These are phyloP conservation scores for Nitzschia sp. DNA, from an alignment of 108 stramenopile species.

Conservation along the genomic window DNA sequence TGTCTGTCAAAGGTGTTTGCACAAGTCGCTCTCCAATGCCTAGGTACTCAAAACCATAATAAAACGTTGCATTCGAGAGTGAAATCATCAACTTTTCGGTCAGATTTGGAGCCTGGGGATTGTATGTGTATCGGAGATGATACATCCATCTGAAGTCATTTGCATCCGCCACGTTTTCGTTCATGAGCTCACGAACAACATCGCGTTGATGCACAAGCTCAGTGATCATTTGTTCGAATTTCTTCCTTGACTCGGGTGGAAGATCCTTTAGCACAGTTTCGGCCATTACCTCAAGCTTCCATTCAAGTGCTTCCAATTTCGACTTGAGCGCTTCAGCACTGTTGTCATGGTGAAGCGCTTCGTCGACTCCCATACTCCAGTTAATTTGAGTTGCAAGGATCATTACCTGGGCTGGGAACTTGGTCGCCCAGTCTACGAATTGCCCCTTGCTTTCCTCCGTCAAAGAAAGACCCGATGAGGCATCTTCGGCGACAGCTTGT, in stretches of 20 bases:
- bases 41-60: conserved; percentile 98
- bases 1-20: conserved; percentile 97
- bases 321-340: conserved; percentile 40
- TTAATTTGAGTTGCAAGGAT: conserved; percentile 89
- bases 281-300: conserved; percentile 88
- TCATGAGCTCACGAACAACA: conserved; percentile 83
- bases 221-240: conserved; percentile 97
- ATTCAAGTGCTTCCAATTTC: conserved; percentile 53
- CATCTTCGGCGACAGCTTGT: conserved; percentile 73
- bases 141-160: conserved; percentile 91
- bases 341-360: conserved; percentile 61
- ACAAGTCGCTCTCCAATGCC: conserved; percentile 98
- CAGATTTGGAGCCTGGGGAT: conserved; percentile 68
- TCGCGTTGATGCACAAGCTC: conserved; percentile 97
- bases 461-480: conserved; percentile 32
- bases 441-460: conserved; percentile 46
- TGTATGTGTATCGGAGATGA: conserved; percentile 88
- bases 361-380: conserved; percentile 90
- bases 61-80: conserved; percentile 92
- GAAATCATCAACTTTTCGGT: conserved; percentile 78
- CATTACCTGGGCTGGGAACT: conserved; percentile 94
- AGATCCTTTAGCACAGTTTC: conserved; percentile 87
- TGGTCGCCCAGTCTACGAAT: conserved; percentile 83
- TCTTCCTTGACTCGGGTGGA: conserved; percentile 84
- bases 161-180: conserved; percentile 61